These are phyloP conservation scores for Brassica juncea DNA, from an alignment of 345 rosid species.

Conservation along the genomic window DNA sequence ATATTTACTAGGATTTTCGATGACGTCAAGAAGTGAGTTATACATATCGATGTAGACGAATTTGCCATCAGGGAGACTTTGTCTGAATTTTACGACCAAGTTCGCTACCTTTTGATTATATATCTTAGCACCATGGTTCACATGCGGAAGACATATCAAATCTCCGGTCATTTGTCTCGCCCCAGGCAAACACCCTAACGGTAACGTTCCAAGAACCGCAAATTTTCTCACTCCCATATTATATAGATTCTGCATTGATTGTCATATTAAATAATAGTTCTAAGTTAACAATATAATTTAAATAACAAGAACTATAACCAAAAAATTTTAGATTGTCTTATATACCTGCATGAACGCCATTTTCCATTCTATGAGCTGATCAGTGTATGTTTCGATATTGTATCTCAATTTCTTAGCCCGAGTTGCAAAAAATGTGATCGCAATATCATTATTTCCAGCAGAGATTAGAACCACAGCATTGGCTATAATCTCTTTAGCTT, in stretches of 20 bases:
- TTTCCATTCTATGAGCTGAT: constrained; percentile 39
- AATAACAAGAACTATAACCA: neutral
- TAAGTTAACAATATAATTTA: neutral
- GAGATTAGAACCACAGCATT: constrained; percentile 44
- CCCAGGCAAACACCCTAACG: constrained; percentile 39
- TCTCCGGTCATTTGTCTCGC: neutral
- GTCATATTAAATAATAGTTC: neutral
- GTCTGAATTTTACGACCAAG: constrained; percentile 13
- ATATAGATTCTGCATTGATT: constrained; percentile 26
- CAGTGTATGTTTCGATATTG: constrained; percentile 47
- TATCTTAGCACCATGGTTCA: constrained; percentile 21
- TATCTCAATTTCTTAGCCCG: constrained; percentile 26
- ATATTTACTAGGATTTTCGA: constrained; percentile 8
- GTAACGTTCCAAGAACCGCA: constrained; percentile 30
- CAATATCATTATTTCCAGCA: constrained; percentile 60
- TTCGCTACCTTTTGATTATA: constrained; percentile 25
- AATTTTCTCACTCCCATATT: constrained; percentile 34
- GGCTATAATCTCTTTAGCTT: constrained; percentile 39
- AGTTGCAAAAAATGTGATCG: constrained; percentile 44
- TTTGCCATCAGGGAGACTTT: constrained; percentile 12
- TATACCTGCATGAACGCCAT: constrained; percentile 44
- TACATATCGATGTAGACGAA: constrained; percentile 28
- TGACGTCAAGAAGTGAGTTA: constrained; percentile 16
- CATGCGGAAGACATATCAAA: constrained; percentile 9
- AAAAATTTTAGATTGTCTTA: neutral